A percentile compares a stretch with the other conserved stretches of the same genome.
phyloP scores from a whole-genome alignment of 1,284 basidiomycete species.

The Microbotryum lychnidis-dioicae region DNA sequence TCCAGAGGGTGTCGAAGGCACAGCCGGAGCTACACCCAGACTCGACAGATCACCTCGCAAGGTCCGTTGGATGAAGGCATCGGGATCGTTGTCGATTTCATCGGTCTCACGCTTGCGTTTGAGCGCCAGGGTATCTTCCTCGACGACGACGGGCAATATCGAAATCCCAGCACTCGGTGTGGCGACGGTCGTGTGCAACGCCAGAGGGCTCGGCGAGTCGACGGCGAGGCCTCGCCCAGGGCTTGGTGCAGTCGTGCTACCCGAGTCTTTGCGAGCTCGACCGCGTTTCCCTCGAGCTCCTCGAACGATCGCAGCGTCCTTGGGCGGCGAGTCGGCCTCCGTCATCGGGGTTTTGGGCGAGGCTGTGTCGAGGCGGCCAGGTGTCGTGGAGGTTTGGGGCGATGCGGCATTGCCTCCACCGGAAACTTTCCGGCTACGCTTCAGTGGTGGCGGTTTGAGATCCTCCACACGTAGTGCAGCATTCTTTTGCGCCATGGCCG shows the following conservation, averaged over 20 bases:
- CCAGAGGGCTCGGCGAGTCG: not conserved
- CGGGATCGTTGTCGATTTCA: constrained; percentile 29
- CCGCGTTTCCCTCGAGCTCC: not conserved
- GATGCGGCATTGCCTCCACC: constrained; percentile 4
- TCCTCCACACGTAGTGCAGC: constrained; percentile 29
- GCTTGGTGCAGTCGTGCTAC: constrained; percentile 1
- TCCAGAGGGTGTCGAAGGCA: not conserved
- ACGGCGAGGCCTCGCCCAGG: too few relatives aligned
- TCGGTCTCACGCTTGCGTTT: constrained; percentile 34
- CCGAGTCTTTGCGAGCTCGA: constrained; percentile 8
- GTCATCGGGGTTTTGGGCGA: constrained; percentile 25
- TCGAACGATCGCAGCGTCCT: not conserved
- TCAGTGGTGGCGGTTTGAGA: constrained; percentile 31
- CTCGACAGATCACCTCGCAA: constrained; percentile 6
- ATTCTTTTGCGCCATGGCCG: constrained; percentile 24
- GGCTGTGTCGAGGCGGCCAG: constrained; percentile 14
- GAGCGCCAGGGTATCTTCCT: constrained; percentile 16
- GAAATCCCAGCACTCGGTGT: not conserved
- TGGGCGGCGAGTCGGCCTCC: constrained; percentile 8
- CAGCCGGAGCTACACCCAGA: not conserved
- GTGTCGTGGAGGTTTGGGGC: constrained; percentile 2
- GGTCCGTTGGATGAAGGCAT: constrained; percentile 29
- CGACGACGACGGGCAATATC: not conserved
- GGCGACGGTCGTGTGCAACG: not conserved
- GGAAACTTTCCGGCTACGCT: constrained; percentile 24